phyloP scores from a whole-genome alignment of 768 basidiomycete species.

The Pleurotus platypus region DNA sequence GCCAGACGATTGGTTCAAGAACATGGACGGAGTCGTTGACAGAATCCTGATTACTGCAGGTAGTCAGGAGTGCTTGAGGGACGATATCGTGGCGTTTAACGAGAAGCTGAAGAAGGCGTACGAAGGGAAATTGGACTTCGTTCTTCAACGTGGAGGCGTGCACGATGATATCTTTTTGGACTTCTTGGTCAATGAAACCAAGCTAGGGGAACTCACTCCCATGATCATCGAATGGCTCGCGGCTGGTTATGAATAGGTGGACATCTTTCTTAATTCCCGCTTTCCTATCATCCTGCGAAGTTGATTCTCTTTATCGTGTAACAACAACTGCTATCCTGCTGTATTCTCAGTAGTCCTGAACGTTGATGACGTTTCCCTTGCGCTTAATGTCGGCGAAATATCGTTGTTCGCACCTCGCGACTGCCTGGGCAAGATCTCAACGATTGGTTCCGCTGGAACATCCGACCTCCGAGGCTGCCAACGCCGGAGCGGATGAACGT shows the following conservation, averaged over 20 bases:
- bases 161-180: slow-evolving; percentile 15
- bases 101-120: slow-evolving; percentile 10
- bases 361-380: background rate
- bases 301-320: background rate
- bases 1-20: slow-evolving; percentile 25
- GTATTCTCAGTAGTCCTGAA: too few species aligned
- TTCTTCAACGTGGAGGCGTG: slow-evolving; percentile 14
- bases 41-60: slow-evolving; percentile 26
- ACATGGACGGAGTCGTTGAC: slow-evolving; percentile 18
- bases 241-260: slow-evolving; percentile 1
- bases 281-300: too few species aligned
- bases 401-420: background rate
- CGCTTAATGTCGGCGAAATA: slow-evolving; percentile 6
- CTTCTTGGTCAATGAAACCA: slow-evolving; percentile 11
- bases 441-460: background rate
- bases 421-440: background rate
- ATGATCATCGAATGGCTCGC: slow-evolving; percentile 10
- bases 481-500: background rate
- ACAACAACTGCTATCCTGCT: too few species aligned
- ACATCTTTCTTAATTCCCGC: too few species aligned
- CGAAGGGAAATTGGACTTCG: slow-evolving; percentile 10
- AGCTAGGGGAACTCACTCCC: slow-evolving; percentile 10
- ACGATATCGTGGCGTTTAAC: slow-evolving; percentile 22
- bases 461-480: slow-evolving; percentile 3
- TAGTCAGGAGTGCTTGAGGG: slow-evolving; percentile 21